Evolutionary conservation across 2,329 filamentous ascomycete genomes (phyloP).

Genomic region (Pestalotiopsis sp.): DNA sequence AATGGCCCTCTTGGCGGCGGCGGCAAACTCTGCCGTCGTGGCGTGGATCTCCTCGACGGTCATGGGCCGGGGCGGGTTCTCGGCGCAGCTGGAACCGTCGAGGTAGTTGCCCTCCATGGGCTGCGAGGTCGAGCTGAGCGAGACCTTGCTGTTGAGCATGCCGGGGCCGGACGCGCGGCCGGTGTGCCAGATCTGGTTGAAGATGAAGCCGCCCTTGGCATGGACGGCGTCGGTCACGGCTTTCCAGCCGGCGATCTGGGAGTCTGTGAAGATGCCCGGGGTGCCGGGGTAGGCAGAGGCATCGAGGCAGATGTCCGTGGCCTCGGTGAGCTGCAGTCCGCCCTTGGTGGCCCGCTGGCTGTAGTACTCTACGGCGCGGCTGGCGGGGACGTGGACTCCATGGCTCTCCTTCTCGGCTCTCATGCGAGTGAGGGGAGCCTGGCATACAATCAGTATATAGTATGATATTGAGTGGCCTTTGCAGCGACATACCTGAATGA

Average conservation of each 20-base stretch:
- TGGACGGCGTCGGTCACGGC: conserved; percentile 61
- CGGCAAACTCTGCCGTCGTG: conserved; percentile 63
- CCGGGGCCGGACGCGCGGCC: conserved; percentile 50
- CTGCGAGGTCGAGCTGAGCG: conserved; percentile 27
- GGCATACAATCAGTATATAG: neutral
- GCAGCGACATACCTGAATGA: conserved; percentile 31
- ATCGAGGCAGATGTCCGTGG: conserved; percentile 50
- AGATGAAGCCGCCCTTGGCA: conserved; percentile 59
- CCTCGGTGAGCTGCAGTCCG: conserved; percentile 57
- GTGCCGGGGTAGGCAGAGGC: conserved; percentile 49
- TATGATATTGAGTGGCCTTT: conserved; percentile 9
- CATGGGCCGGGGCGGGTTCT: conserved; percentile 59
- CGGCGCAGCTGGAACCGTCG: conserved; percentile 29
- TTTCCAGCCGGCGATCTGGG: conserved; percentile 59
- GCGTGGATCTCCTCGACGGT: conserved; percentile 65
- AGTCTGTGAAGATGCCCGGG: conserved; percentile 55
- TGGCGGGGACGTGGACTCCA: conserved; percentile 35
- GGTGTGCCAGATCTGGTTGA: conserved; percentile 60
- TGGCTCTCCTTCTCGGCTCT: conserved; percentile 32
- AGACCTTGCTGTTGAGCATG: conserved; percentile 20
- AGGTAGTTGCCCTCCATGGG: conserved; percentile 33
- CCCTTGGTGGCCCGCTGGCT: conserved; percentile 24
- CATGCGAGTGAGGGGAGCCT: conserved; percentile 34
- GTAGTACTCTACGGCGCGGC: conserved; percentile 30
- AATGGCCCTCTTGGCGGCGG: conserved; percentile 55